These are phyloP conservation scores for Allomyces arbusculus DNA, from an alignment of 192 early-diverging fungal genomes.

Conservation along the genomic window DNA sequence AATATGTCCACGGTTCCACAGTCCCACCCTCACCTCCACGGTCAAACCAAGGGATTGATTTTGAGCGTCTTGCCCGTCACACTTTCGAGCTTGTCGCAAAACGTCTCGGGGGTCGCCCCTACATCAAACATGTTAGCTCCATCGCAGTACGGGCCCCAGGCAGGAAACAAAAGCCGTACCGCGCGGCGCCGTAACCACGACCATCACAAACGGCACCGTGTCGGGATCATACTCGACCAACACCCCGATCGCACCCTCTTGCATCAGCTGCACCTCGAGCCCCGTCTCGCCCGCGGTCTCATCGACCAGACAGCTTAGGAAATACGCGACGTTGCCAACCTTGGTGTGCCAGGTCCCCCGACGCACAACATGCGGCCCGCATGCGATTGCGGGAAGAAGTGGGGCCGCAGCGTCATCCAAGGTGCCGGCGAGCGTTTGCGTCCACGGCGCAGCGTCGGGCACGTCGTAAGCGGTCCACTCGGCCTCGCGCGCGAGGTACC, in stretches of 20 bases:
- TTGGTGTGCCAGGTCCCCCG: background rate
- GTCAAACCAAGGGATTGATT: too few relatives aligned
- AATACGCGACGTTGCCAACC: background rate
- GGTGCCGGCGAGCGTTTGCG: background rate
- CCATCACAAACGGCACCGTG: background rate
- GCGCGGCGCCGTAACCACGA: background rate
- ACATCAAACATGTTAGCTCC: too few relatives aligned
- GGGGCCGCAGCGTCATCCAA: background rate
- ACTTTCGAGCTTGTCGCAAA: background rate
- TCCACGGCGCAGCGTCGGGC: too few relatives aligned
- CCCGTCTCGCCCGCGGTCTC: background rate
- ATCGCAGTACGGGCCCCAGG: too few relatives aligned
- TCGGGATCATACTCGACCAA: background rate
- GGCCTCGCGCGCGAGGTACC: background rate
- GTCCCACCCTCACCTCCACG: too few relatives aligned
- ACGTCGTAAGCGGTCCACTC: background rate
- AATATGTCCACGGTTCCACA: too few relatives aligned
- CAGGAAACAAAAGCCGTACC: too few relatives aligned
- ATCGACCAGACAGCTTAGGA: background rate
- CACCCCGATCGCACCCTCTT: background rate
- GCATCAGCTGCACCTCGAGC: background rate
- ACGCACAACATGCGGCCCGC: background rate
- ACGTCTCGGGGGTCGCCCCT: background rate
- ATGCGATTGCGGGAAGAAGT: background rate
- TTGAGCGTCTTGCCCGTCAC: background rate